Conservation (phyloP, 495 filamentous ascomycete genomes). For the Jackrogersella multiformis region DNA sequence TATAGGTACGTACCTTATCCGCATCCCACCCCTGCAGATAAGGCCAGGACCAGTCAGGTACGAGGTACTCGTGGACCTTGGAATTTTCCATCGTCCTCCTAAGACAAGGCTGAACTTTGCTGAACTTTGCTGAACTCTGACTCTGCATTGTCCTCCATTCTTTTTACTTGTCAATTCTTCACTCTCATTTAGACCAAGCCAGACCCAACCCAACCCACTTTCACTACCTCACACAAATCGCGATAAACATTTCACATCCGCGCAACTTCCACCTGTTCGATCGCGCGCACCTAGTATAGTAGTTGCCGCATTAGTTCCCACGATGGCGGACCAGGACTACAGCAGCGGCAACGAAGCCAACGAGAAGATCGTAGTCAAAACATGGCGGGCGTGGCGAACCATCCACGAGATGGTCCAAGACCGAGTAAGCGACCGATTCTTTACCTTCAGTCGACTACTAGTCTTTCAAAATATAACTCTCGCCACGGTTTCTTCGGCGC, state of each 20-base stretch:
- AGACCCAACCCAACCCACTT: constrained; percentile 7
- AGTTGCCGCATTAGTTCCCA: constrained; percentile 30
- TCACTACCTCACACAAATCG: constrained; percentile 11
- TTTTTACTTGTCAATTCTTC: constrained; percentile 30
- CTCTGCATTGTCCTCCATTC: constrained; percentile 26
- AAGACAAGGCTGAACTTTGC: constrained; percentile 44
- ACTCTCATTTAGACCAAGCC: constrained; percentile 18
- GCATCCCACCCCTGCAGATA: constrained; percentile 27
- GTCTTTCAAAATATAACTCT: neutral
- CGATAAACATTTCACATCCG: neutral
- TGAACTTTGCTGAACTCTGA: too few species aligned
- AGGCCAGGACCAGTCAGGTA: constrained; percentile 9
- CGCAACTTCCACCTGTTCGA: neutral
- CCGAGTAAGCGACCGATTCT: constrained; percentile 63
- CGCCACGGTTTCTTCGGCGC: neutral
- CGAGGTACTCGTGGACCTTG: constrained; percentile 24
- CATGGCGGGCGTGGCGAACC: constrained; percentile 90
- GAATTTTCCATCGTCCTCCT: constrained; percentile 38
- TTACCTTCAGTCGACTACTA: neutral
- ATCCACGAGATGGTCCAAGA: constrained; percentile 89
- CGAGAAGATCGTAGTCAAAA: constrained; percentile 72
- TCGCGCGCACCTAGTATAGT: constrained; percentile 1
- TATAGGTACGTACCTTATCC: constrained; percentile 30
- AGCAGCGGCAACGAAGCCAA: constrained; percentile 57
- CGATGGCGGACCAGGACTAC: constrained; percentile 65